phyloP scores from a whole-genome alignment of 2,329 filamentous ascomycete species.

The Fusarium concolor region DNA sequence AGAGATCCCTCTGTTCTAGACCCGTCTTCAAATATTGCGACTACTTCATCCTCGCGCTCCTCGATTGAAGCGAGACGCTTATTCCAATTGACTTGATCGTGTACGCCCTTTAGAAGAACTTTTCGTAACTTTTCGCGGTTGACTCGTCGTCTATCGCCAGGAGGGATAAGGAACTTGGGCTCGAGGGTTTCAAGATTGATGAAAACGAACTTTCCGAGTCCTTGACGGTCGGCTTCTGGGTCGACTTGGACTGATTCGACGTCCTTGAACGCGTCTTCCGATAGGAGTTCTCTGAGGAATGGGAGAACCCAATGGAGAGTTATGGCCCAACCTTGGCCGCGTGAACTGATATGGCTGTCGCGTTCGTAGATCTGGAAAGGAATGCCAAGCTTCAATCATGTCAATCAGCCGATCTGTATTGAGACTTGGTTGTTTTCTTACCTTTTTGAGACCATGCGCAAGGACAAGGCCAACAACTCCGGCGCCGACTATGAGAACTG shows the following conservation, averaged over 20 bases:
- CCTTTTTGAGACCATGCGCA: conserved; percentile 12
- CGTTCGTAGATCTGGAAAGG: conserved; percentile 11
- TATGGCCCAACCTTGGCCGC: conserved; percentile 15
- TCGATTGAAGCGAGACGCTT: conserved; percentile 12
- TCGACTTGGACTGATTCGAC: conserved; percentile 12
- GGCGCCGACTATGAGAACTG: conserved; percentile 14
- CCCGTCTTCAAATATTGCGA: neutral
- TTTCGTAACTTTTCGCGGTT: conserved; percentile 16
- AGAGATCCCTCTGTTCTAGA: neutral
- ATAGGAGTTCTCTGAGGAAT: neutral
- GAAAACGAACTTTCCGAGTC: conserved; percentile 12
- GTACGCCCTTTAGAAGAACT: neutral
- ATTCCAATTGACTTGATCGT: neutral
- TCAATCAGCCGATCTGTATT: neutral
- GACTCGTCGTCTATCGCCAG: conserved; percentile 14
- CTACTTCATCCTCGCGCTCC: neutral
- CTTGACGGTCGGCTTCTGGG: conserved; percentile 9
- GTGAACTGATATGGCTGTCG: neutral
- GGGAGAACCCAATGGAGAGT: conserved; percentile 18
- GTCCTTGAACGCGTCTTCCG: neutral
- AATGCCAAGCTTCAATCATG: conserved; percentile 1
- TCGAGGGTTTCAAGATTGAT: conserved; percentile 7
- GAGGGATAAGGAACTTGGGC: conserved; percentile 1
- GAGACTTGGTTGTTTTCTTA: neutral
- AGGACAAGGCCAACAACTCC: conserved; percentile 17